Evolutionary conservation across 345 rosid genomes (phyloP).

Genomic region (Brassica cretica): DNA sequence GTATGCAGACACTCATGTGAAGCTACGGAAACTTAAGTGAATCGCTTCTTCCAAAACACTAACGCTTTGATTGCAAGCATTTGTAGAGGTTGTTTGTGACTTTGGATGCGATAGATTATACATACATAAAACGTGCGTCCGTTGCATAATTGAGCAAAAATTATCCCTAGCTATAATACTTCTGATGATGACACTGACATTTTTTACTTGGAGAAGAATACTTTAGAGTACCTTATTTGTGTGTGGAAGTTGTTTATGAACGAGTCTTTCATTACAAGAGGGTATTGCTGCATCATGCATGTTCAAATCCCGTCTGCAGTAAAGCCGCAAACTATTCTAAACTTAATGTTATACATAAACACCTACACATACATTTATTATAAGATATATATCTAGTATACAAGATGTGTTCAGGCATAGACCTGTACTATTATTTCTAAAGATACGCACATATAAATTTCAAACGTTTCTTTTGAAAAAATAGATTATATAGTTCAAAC

Average conservation of each 20-base stretch:
- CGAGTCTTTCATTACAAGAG: background rate
- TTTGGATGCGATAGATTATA: background rate
- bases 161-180: background rate
- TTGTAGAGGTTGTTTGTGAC: background rate
- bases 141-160: background rate
- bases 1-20: slow-evolving; percentile 31
- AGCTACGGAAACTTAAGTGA: slow-evolving; percentile 11
- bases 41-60: slow-evolving; percentile 11
- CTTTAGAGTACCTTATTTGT: background rate
- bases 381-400: background rate
- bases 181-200: background rate
- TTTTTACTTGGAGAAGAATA: background rate
- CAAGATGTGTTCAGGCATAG: background rate
- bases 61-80: slow-evolving; percentile 1
- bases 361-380: background rate
- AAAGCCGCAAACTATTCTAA: background rate
- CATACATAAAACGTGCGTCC: background rate
- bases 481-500: background rate
- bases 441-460: background rate
- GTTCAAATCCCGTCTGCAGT: background rate
- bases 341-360: background rate
- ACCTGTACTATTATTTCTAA: background rate
- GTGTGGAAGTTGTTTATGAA: background rate
- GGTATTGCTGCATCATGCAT: background rate
- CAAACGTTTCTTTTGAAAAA: background rate